Evolutionary conservation across 139 green algal species (phyloP).

Genomic region (Chlorella sp.): DNA sequence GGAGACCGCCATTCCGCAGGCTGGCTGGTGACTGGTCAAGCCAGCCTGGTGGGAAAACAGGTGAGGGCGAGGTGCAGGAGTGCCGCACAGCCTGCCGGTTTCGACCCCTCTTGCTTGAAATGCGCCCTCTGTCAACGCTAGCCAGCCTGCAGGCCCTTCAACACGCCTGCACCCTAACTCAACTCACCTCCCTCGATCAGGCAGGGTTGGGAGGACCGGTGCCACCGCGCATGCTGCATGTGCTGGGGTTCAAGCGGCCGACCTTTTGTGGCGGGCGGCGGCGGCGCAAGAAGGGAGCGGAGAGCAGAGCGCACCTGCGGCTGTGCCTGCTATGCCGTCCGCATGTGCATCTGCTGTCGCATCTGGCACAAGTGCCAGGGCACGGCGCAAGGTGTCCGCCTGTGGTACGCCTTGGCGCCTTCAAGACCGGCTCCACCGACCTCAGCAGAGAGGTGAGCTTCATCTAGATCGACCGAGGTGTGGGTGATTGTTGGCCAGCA

Average conservation of each 20-base stretch:
- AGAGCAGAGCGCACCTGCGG: background rate
- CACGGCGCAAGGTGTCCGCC: no score
- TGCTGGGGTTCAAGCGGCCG: no score
- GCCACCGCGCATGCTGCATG: background rate
- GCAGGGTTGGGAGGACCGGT: background rate
- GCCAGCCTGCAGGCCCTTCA: no score
- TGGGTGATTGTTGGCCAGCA: no score
- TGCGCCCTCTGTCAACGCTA: no score
- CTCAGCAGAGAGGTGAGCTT: background rate
- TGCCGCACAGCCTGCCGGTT: constrained; percentile 42
- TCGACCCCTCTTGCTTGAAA: no score
- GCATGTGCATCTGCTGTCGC: no score
- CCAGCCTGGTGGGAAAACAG: constrained; percentile 56
- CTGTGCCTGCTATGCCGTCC: background rate
- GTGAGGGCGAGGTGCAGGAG: no score
- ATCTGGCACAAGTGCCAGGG: no score
- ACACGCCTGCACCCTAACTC: no score
- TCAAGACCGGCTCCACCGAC: constrained; percentile 27
- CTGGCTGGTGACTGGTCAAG: constrained; percentile 54
- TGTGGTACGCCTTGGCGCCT: constrained; percentile 9
- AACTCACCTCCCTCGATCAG: constrained; percentile 38
- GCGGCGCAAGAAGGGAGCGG: background rate
- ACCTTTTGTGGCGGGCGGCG: background rate
- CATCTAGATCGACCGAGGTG: background rate
- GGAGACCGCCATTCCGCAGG: constrained; percentile 20